Evolutionary conservation across 2,329 filamentous ascomycete species (phyloP), one percentile per base, ranked within the genome.

Genomic region (Rugonectria rugulosa): DNA sequence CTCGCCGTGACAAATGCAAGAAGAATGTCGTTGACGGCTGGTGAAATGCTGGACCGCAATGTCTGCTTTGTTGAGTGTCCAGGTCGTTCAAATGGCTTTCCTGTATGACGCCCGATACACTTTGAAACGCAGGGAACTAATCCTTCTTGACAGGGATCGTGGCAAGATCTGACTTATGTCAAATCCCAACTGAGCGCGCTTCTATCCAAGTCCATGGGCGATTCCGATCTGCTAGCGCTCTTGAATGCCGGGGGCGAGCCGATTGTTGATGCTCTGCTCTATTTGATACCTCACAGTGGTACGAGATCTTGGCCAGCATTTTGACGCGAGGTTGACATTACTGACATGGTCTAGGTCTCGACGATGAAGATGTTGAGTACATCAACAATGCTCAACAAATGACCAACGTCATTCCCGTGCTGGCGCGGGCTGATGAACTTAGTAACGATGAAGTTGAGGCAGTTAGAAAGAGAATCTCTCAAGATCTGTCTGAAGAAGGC

Each of bases 61-160:
- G 76, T 99, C 5, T 97, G 92, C 72, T 97, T 99, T 70, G 87
- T 97, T 54, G 94, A 98, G 75, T 94, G 90, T 2, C 86, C 89
- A 10, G 87, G 88, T 11, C 86, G 85, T 71, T 76, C 79, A 34
- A 76, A 71, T 61, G 80, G 79, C 40, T 79, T 77, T 40, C 83
- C 81, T 31, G 81, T 86, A 73, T 57, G 82, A 72, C 41, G 7
- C 29, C 15, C 21, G 19, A 37, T 10, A 19, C 24, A 36, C 36
- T 36, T 11, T 68, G n/a, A n/a, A 14, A 26, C 5, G 12, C 27
- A 17, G 14, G 5, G 5, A 32, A 8, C 21, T 43, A 74, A 71
- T 64, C 79, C 80, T 45, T 79, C 82, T 80, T 24, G 78, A 83
- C 70, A 65, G 82, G 74, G 79, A 77, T 46, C 85, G 87, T 44